Percentiles rank a stretch among this genome's conserved stretches.
phyloP scores from a whole-genome alignment of 2,329 filamentous ascomycete genomes.

The Fusarium concolor region DNA sequence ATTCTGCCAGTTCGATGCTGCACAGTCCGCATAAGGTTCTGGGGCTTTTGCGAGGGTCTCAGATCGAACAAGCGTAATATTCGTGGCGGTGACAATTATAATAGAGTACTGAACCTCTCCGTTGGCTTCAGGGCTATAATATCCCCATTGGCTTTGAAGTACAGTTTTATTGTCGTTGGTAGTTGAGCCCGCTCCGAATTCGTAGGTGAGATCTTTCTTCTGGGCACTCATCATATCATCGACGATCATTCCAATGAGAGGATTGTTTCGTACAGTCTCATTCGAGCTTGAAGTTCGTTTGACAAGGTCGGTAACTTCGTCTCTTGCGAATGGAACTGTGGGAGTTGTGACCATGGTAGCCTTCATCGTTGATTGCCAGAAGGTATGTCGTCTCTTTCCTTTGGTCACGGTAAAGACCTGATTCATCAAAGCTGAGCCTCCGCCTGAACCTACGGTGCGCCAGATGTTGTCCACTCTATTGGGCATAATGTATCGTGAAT shows the following conservation, averaged over 20 bases:
- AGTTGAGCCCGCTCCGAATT: too few species aligned
- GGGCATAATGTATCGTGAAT: slow-evolving; percentile 27
- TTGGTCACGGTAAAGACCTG: slow-evolving; percentile 37
- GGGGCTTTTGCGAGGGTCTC: slow-evolving; percentile 13
- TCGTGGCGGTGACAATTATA: slow-evolving; percentile 15
- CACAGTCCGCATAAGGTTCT: slow-evolving; percentile 6
- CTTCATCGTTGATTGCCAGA: slow-evolving; percentile 9
- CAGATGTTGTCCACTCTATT: slow-evolving; percentile 35
- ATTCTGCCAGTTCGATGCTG: slow-evolving; percentile 21
- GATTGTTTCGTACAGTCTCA: neutral
- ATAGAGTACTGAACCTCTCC: neutral
- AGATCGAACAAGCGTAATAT: slow-evolving; percentile 34
- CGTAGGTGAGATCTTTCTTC: slow-evolving; percentile 1
- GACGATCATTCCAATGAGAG: slow-evolving; percentile 4
- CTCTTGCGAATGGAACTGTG: neutral
- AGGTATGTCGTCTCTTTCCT: slow-evolving; percentile 13
- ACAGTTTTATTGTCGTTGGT: slow-evolving; percentile 9
- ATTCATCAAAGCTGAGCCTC: slow-evolving; percentile 27
- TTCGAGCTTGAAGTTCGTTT: slow-evolving; percentile 20
- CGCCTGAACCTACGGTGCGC: too few species aligned
- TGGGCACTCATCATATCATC: slow-evolving; percentile 27
- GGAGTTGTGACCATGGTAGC: slow-evolving; percentile 25
- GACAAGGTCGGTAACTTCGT: slow-evolving; percentile 17
- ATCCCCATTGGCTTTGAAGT: slow-evolving; percentile 17
- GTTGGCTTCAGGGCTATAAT: neutral